Evolutionary conservation across 352 stramenopile species (phyloP), one percentile per base, ranked within the genome.

Genomic region (Pelagophyceae sp.): DNA sequence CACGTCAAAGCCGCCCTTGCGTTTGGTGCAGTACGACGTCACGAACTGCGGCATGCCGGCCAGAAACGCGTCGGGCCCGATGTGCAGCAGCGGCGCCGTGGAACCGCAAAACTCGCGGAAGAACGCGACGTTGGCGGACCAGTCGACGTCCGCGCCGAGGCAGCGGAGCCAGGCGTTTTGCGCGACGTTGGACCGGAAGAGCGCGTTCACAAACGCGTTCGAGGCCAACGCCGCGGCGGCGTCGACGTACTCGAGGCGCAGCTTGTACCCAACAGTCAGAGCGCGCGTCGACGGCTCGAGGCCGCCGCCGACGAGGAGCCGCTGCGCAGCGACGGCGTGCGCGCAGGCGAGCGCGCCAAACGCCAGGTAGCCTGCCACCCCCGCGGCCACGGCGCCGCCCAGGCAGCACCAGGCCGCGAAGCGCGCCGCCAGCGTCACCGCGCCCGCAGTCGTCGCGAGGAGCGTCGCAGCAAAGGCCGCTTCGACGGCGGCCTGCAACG

Each of bases 121-220:
- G 25, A 37, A 71, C 2, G 61, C 61, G 3, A 71, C 61, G 61
- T 71, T 40, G n/a, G 61, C 61, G 3, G 61, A 71, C 61, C 61
- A 71, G n/a, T 27, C 61, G 29, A 71, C 61, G 61, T 71, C 61
- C 61, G 61, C 61, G 29, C 61, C 61, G 19, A 71, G 29, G 29
- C 3, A 27, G 3, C 33, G 29, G 19, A 71, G 61, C 61, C 61
- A 71, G 19, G 33, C 31, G 61, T 71, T 71, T 31, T 71, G 61
- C 3, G 6, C 6, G 2, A 71, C n/a, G 29, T 27, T 29, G 29
- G 3, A 29, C 31, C 31, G 33, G 33, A 71, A 71, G 61, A 71
- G 33, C 3, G 25, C 2, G 33, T 71, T n/a, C 6, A 71, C 61
- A 2, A 35, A 71, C 11, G 15, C 11, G 2, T 3, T 40, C 58